These are phyloP conservation scores for Gossypium trilobum DNA, from an alignment of 441 rosid species.

Conservation along the genomic window DNA sequence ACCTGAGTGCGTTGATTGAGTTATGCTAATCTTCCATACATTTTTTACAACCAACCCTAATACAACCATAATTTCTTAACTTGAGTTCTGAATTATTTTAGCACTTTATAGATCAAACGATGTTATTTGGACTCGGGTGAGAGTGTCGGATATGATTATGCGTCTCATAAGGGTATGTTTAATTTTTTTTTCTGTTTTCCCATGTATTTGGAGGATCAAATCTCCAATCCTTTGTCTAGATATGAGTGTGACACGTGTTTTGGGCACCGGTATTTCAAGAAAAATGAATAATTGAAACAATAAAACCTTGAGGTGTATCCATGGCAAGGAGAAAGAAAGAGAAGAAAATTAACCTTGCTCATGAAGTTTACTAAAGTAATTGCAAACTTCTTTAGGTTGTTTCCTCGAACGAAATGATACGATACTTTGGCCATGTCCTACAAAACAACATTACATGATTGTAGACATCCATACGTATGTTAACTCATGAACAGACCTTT, in stretches of 20 bases:
- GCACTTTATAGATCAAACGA: neutral
- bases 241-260: too few species aligned
- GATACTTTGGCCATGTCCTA: conserved; percentile 87
- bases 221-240: too few species aligned
- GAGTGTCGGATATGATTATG: too few species aligned
- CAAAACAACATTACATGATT: conserved; percentile 16
- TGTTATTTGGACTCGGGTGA: too few species aligned
- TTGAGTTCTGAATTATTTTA: neutral
- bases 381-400: conserved; percentile 61
- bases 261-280: too few species aligned
- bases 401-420: conserved; percentile 77
- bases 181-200: too few species aligned
- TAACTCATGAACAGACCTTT: neutral
- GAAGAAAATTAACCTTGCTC: conserved; percentile 61
- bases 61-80: neutral
- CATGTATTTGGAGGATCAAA: too few species aligned
- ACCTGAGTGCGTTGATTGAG: neutral
- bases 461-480: neutral
- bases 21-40: neutral
- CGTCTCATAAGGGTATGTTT: too few species aligned
- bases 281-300: too few species aligned
- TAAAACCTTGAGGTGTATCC: neutral
- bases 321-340: neutral
- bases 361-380: conserved; percentile 66
- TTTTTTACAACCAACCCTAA: neutral